Evolutionary conservation across 139 green algal species (phyloP).

Genomic region (Picochlorum sp.): DNA sequence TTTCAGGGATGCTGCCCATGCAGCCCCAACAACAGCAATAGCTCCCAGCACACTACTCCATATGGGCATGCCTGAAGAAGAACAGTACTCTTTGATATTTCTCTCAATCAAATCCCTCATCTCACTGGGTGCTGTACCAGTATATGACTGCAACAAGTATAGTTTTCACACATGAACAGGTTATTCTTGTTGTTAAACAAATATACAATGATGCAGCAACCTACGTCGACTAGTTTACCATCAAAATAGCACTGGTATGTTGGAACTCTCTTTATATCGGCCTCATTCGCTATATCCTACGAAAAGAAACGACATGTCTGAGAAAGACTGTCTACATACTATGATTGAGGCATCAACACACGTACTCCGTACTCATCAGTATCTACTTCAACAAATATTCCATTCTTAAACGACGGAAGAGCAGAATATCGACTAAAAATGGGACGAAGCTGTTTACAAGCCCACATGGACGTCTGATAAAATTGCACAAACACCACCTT

Average conservation of each 20-base stretch:
- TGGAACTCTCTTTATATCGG: slow-evolving; percentile 2
- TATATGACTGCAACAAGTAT: slow-evolving; percentile 2
- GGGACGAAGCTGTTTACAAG: slow-evolving; percentile 14
- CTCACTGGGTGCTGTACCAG: neutral
- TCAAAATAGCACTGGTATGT: slow-evolving; percentile 13
- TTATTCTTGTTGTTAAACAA: neutral
- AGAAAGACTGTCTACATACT: neutral
- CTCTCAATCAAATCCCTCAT: slow-evolving; percentile 2
- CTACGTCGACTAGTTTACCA: slow-evolving; percentile 8
- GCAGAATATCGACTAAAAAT: slow-evolving; percentile 5
- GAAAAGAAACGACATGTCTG: slow-evolving; percentile 1
- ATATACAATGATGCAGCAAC: neutral
- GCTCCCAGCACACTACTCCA: neutral
- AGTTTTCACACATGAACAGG: neutral
- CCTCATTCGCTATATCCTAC: slow-evolving; percentile 5
- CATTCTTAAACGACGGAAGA: slow-evolving; percentile 9
- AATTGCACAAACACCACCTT: slow-evolving; percentile 10
- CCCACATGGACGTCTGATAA: slow-evolving; percentile 4
- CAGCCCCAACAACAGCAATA: neutral
- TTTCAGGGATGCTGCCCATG: neutral
- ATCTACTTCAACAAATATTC: slow-evolving; percentile 19
- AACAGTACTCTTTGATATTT: neutral
- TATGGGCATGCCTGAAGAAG: neutral
- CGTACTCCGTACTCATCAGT: slow-evolving; percentile 6
- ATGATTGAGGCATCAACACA: neutral